Percentiles rank a stretch among this genome's conserved stretches.
Conservation (phyloP, 2,329 filamentous ascomycete genomes). For the Phialophora verrucosa region DNA sequence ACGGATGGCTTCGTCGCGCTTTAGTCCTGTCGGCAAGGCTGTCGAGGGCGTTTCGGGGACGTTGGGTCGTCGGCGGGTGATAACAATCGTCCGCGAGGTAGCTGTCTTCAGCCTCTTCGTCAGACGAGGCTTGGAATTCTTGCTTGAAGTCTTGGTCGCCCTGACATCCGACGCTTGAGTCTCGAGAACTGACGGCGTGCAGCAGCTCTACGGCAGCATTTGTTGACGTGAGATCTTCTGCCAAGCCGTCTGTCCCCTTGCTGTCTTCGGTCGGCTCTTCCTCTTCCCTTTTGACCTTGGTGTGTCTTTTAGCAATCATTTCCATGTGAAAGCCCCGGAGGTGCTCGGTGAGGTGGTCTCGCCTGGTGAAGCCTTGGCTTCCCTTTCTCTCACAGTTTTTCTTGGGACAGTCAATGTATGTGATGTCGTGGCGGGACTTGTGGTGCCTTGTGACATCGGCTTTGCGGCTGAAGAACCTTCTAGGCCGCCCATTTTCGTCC, state of each 20-base stretch:
- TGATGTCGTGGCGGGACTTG: constrained; percentile 50
- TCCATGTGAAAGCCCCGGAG: constrained; percentile 61
- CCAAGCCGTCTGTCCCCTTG: not conserved
- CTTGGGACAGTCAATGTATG: constrained; percentile 53
- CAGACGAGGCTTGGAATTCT: not conserved
- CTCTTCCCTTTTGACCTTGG: constrained; percentile 9
- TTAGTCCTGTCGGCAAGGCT: not conserved
- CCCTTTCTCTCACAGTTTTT: constrained; percentile 54
- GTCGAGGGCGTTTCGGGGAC: not conserved
- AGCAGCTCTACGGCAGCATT: not conserved
- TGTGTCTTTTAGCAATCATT: constrained; percentile 46
- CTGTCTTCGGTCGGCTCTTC: constrained; percentile 1
- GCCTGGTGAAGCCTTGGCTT: constrained; percentile 59
- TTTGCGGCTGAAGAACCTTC: constrained; percentile 49
- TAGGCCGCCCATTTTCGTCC: constrained; percentile 31
- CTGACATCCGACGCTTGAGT: not conserved
- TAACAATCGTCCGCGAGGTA: not conserved
- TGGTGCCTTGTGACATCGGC: constrained; percentile 59
- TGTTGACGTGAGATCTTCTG: constrained; percentile 4
- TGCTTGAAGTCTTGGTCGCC: constrained; percentile 11
- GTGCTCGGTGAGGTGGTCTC: constrained; percentile 65
- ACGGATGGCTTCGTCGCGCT: not conserved
- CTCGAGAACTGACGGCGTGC: not conserved
- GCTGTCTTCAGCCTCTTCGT: constrained; percentile 9
- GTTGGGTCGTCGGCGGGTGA: not conserved